These are phyloP conservation scores for Sphaerulina musiva DNA, from an alignment of 2,329 filamentous ascomycete genomes.

Conservation along the genomic window DNA sequence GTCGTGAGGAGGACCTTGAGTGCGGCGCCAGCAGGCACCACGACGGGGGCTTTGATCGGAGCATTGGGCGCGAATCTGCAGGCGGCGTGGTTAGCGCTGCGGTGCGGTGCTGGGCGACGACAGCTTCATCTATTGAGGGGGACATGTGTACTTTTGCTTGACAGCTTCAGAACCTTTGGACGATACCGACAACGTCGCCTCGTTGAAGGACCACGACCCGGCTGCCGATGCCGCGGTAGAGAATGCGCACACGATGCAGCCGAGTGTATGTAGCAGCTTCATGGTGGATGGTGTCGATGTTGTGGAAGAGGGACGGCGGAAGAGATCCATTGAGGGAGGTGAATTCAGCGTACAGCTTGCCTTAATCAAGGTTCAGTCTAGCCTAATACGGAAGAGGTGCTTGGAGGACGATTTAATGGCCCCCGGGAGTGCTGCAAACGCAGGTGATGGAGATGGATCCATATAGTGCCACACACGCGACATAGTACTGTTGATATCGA, in stretches of 20 bases:
- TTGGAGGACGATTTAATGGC: too few relatives aligned
- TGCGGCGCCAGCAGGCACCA: conserved; percentile 55
- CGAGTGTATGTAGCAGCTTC: conserved; percentile 22
- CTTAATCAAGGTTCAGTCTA: too few relatives aligned
- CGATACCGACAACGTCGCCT: conserved; percentile 60
- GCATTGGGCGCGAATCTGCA: conserved; percentile 8
- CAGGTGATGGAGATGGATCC: too few relatives aligned
- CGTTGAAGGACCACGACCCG: conserved; percentile 64
- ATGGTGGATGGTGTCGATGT: conserved; percentile 17
- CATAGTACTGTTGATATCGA: too few relatives aligned
- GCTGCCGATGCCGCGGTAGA: conserved; percentile 40
- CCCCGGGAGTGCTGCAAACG: too few relatives aligned
- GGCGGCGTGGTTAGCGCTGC: neutral
- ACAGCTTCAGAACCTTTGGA: conserved; percentile 50
- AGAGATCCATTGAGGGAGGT: neutral
- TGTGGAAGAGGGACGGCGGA: neutral
- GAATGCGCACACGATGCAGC: conserved; percentile 13
- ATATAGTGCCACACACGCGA: too few relatives aligned
- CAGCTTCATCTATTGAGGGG: neutral
- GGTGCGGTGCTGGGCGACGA: neutral
- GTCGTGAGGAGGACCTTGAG: conserved; percentile 78
- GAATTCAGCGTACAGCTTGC: too few relatives aligned
- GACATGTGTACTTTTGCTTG: conserved; percentile 51
- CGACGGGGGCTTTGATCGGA: conserved; percentile 46
- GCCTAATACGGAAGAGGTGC: too few relatives aligned